phyloP scores from a whole-genome alignment of 768 basidiomycete species.

The Naganishia kalamii region DNA sequence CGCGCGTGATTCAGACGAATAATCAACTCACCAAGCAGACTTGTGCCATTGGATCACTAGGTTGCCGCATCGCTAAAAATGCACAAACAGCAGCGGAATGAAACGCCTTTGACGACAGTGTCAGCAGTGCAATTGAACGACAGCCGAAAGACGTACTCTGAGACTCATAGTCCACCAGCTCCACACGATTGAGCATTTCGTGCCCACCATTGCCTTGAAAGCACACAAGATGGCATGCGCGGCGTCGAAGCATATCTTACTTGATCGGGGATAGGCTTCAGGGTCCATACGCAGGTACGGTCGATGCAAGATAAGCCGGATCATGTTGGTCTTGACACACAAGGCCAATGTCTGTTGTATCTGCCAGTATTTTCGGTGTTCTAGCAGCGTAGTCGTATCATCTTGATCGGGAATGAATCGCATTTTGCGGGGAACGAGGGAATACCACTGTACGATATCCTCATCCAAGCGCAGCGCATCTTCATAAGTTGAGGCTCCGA shows the following conservation, averaged over 20 bases:
- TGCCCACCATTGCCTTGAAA: conserved; percentile 50
- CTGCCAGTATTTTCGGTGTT: conserved; percentile 22
- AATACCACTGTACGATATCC: conserved; percentile 42
- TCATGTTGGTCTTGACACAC: conserved; percentile 41
- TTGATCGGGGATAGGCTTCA: conserved; percentile 41
- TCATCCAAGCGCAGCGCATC: conserved; percentile 40
- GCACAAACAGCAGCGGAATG: conserved; percentile 23
- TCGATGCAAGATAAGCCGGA: conserved; percentile 42
- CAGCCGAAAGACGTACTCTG: conserved; percentile 38
- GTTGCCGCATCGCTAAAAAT: conserved; percentile 43
- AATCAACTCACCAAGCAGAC: conserved; percentile 35
- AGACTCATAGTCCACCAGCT: conserved; percentile 44
- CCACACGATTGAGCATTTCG: conserved; percentile 40
- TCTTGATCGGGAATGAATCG: conserved; percentile 38
- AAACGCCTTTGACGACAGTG: neutral
- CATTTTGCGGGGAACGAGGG: conserved; percentile 35
- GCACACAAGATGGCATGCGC: conserved; percentile 54
- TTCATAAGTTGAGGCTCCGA: conserved; percentile 32
- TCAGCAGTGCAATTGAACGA: conserved; percentile 20
- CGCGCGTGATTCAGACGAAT: neutral
- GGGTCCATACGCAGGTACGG: conserved; percentile 44
- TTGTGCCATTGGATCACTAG: conserved; percentile 32
- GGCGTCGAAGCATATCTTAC: conserved; percentile 66
- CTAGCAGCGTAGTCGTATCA: conserved; percentile 27
- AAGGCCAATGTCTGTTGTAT: conserved; percentile 40